Conservation (phyloP, 208 protist genomes). For the Trypanosoma rangeli region DNA sequence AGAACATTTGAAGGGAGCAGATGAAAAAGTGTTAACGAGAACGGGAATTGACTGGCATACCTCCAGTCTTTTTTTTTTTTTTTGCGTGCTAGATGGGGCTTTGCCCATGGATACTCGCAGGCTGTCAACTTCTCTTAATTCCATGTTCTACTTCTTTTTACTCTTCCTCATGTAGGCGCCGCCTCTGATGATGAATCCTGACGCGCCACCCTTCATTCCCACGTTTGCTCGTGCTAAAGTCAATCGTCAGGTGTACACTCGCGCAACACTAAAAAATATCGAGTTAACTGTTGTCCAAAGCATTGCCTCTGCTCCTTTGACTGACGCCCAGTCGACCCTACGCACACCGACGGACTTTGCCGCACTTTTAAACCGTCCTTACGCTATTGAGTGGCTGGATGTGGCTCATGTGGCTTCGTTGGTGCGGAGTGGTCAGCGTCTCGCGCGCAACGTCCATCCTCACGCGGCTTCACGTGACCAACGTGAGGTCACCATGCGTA, state of each 20-base stretch:
- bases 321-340: neutral
- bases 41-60: neutral
- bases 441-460: neutral
- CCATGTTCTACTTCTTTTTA: slow-evolving; percentile 3
- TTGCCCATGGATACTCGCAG: neutral
- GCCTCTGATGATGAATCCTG: slow-evolving; percentile 22
- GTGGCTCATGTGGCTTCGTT: slow-evolving; percentile 16
- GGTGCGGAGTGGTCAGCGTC: slow-evolving; percentile 6
- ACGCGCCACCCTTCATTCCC: slow-evolving; percentile 26
- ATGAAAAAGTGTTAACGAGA: neutral
- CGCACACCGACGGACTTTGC: slow-evolving; percentile 17
- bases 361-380: slow-evolving; percentile 11
- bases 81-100: neutral
- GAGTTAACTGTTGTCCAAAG: slow-evolving; percentile 9
- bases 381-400: slow-evolving; percentile 24
- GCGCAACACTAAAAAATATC: slow-evolving; percentile 14
- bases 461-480: neutral
- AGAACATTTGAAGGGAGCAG: neutral
- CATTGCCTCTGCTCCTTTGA: slow-evolving; percentile 11
- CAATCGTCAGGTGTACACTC: slow-evolving; percentile 18
- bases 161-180: slow-evolving; percentile 8
- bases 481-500: neutral
- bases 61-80: neutral
- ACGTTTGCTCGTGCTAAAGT: slow-evolving; percentile 15
- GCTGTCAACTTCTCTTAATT: neutral